Conservation (phyloP, 2,329 filamentous ascomycete genomes). For the Diaporthe velutina region DNA sequence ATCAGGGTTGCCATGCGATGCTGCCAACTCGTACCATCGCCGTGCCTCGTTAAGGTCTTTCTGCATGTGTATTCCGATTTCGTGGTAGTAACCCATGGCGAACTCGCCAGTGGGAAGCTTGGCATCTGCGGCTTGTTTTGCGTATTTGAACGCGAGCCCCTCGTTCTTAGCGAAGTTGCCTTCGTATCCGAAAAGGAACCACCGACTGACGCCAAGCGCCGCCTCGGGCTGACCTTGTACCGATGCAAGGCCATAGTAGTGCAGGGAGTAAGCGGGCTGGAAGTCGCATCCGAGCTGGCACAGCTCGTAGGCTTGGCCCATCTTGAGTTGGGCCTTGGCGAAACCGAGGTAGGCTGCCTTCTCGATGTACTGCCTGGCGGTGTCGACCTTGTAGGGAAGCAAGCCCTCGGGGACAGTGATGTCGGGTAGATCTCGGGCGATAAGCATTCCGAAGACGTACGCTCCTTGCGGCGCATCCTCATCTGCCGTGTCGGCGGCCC, state of each 20-base stretch:
- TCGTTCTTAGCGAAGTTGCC: conserved; percentile 96
- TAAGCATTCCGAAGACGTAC: conserved; percentile 95
- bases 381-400: conserved; percentile 78
- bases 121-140: conserved; percentile 84
- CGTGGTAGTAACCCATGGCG: conserved; percentile 96
- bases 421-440: conserved; percentile 91
- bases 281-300: conserved; percentile 96
- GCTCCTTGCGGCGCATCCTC: conserved; percentile 97
- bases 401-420: conserved; percentile 81
- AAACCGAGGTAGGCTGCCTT: conserved; percentile 97
- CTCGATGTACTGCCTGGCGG: conserved; percentile 89
- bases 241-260: conserved; percentile 95
- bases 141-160: conserved; percentile 91
- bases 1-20: conserved; percentile 92
- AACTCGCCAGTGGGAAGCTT: conserved; percentile 94
- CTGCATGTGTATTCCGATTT: conserved; percentile 93
- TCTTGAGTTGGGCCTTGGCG: conserved; percentile 95
- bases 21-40: conserved; percentile 91
- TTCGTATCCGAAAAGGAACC: conserved; percentile 97
- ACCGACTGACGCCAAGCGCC: conserved; percentile 96
- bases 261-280: conserved; percentile 89
- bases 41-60: conserved; percentile 86
- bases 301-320: conserved; percentile 95
- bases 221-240: conserved; percentile 94
- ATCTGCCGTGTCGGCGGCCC: conserved; percentile 88